Conservation (phyloP, 306 rosid genomes). For the Urtica urens region DNA sequence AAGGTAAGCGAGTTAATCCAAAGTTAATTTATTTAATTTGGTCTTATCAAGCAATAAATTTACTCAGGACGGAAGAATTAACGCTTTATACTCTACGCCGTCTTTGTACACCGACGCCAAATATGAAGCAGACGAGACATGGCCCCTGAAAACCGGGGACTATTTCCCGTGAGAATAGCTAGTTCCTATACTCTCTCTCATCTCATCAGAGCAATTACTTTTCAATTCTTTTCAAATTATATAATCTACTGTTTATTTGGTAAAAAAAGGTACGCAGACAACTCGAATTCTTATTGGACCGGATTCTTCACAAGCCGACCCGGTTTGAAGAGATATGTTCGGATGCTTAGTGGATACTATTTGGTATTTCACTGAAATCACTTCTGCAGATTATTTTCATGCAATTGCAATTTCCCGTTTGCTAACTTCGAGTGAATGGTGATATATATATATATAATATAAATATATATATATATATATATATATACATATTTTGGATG, state of each 20-base stretch:
- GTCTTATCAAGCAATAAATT: constrained; percentile 9
- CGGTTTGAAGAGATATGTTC: constrained; percentile 60
- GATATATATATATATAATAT: too few relatives aligned
- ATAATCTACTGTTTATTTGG: constrained; percentile 10
- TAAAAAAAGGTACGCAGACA: constrained; percentile 67
- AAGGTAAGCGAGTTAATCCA: constrained; percentile 35
- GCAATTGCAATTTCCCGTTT: too few relatives aligned
- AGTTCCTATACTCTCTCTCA: not conserved
- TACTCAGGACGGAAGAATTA: constrained; percentile 72
- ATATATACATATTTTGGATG: not conserved
- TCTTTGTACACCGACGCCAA: constrained; percentile 71
- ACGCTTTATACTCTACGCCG: constrained; percentile 91
- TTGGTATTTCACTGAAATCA: constrained; percentile 32
- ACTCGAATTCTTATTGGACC: constrained; percentile 61
- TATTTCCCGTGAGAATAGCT: constrained; percentile 67
- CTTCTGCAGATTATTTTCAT: not conserved
- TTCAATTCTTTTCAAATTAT: not conserved
- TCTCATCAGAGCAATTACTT: constrained; percentile 1
- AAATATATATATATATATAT: too few relatives aligned
- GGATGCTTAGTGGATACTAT: constrained; percentile 66
- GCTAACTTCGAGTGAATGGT: too few relatives aligned
- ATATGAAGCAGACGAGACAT: constrained; percentile 56
- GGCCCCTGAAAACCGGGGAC: constrained; percentile 88
- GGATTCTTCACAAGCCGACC: constrained; percentile 81
- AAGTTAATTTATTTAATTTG: not conserved